Evolutionary conservation across 768 basidiomycete genomes (phyloP).

Genomic region (Mycena rosella): DNA sequence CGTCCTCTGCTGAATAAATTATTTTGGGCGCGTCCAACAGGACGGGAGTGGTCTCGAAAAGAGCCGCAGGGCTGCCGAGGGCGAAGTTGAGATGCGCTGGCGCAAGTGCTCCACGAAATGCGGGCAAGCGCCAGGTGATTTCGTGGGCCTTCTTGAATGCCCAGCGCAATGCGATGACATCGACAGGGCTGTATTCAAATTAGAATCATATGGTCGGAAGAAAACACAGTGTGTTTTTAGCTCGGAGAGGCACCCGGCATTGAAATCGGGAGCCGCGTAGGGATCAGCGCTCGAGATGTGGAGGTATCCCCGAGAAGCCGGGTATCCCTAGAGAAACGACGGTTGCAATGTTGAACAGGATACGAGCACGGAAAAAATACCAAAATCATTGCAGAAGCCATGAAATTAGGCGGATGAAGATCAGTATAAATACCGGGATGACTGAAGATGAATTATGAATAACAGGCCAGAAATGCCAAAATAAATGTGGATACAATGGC

Average conservation of each 20-base stretch:
- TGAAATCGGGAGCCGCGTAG: conserved; percentile 31
- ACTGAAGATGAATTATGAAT: not conserved
- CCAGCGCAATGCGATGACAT: too few relatives aligned
- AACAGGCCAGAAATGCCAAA: too few relatives aligned
- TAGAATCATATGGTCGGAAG: not conserved
- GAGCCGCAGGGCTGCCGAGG: conserved; percentile 48
- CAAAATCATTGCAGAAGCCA: not conserved
- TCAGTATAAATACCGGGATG: not conserved
- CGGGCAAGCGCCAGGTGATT: too few relatives aligned
- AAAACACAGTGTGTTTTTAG: not conserved
- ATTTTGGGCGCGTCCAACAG: conserved; percentile 54
- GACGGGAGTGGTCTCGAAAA: conserved; percentile 46
- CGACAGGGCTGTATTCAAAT: conserved; percentile 38
- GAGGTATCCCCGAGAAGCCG: conserved; percentile 32
- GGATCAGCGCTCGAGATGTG: conserved; percentile 36
- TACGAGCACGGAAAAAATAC: not conserved
- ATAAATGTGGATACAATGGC: conserved; percentile 23
- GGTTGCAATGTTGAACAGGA: not conserved
- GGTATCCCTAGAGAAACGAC: conserved; percentile 23
- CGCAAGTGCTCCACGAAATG: too few relatives aligned
- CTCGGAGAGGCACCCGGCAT: conserved; percentile 22
- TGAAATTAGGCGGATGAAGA: too few relatives aligned
- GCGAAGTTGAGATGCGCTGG: too few relatives aligned
- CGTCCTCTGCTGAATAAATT: conserved; percentile 2
- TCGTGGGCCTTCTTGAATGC: too few relatives aligned